Conservation (phyloP, 2,329 filamentous ascomycete genomes). For the Podosphaera aphanis region DNA sequence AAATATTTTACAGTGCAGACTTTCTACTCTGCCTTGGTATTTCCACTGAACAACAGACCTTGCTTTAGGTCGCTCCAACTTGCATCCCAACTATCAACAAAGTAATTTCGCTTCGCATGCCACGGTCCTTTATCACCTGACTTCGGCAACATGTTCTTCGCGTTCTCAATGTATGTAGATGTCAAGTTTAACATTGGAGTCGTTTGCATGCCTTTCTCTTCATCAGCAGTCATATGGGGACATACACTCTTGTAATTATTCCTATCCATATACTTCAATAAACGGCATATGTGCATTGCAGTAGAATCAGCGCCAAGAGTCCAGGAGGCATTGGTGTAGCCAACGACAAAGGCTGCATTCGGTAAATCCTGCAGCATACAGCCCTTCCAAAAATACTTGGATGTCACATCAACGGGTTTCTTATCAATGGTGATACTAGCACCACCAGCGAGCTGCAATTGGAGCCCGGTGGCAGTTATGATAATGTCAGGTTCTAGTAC, state of each 20-base stretch:
- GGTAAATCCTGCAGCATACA: conserved; percentile 43
- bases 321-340: conserved; percentile 44
- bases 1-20: neutral
- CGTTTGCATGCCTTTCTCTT: conserved; percentile 3
- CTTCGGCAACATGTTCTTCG: conserved; percentile 8
- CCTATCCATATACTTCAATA: conserved; percentile 13
- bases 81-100: conserved; percentile 13
- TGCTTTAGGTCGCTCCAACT: conserved; percentile 10
- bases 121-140: conserved; percentile 12
- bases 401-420: conserved; percentile 21
- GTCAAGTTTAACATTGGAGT: conserved; percentile 8
- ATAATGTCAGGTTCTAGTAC: conserved; percentile 39
- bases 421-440: conserved; percentile 31
- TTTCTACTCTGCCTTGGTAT: neutral
- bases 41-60: conserved; percentile 8
- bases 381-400: conserved; percentile 37
- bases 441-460: conserved; percentile 32
- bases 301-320: conserved; percentile 35
- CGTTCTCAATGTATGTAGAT: conserved; percentile 12
- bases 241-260: conserved; percentile 4
- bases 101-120: conserved; percentile 12
- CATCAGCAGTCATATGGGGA: conserved; percentile 5
- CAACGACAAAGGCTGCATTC: conserved; percentile 36
- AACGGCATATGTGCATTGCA: conserved; percentile 9
- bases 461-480: conserved; percentile 43